A percentile compares a stretch with the other conserved stretches of the same genome.
Conservation (phyloP, 2,329 filamentous ascomycete species). For the Aureobasidium sp. region DNA sequence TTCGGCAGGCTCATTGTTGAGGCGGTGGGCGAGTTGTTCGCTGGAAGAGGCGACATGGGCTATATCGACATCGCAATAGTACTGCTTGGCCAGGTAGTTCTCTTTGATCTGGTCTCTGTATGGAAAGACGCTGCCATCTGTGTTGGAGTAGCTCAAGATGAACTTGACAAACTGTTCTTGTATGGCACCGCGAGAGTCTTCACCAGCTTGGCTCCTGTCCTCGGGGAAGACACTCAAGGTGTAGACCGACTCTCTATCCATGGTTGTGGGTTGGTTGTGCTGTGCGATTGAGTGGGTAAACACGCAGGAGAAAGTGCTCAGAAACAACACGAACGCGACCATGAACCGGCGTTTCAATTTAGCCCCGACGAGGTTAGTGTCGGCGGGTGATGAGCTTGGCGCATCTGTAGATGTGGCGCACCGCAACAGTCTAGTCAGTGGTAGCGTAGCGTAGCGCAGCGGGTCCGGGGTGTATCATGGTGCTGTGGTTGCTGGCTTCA, state of each 20-base stretch:
- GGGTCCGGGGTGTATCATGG: not conserved
- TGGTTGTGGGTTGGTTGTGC: constrained; percentile 31
- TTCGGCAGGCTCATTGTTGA: constrained; percentile 84
- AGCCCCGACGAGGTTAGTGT: not conserved
- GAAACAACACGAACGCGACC: not conserved
- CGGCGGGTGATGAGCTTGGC: no score
- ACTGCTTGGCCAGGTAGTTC: constrained; percentile 89
- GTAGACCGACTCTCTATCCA: constrained; percentile 87
- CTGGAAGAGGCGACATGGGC: constrained; percentile 93
- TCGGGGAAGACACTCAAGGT: constrained; percentile 69
- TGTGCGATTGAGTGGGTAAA: not conserved
- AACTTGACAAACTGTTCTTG: constrained; percentile 82
- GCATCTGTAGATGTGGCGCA: no score
- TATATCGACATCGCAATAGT: constrained; percentile 93
- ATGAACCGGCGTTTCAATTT: not conserved
- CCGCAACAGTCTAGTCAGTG: no score
- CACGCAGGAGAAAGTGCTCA: not conserved
- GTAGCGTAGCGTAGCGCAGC: no score
- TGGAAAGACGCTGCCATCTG: constrained; percentile 73
- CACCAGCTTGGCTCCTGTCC: constrained; percentile 26
- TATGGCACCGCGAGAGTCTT: constrained; percentile 45
- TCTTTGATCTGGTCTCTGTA: constrained; percentile 86
- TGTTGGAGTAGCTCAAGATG: constrained; percentile 75
- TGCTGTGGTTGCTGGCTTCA: not conserved
- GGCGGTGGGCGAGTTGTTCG: constrained; percentile 83